Evolutionary conservation across 108 stramenopile genomes (phyloP).

Genomic region (Seminavis robusta): DNA sequence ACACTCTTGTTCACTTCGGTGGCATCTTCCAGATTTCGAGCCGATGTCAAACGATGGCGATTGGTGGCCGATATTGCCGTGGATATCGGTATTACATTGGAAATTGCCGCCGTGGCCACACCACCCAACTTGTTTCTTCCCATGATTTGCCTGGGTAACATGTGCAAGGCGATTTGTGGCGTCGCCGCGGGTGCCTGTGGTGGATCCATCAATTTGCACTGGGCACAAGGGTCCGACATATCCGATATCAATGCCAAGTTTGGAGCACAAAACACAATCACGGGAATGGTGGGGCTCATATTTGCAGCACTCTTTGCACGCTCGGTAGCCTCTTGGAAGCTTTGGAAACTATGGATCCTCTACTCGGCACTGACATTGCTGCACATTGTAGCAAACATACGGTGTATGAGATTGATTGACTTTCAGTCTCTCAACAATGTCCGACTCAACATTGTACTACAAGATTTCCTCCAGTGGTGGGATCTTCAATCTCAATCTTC

Average conservation of each 20-base stretch:
- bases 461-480: conserved; percentile 33
- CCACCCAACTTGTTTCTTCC: conserved; percentile 67
- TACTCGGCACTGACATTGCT: conserved; percentile 55
- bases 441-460: conserved; percentile 50
- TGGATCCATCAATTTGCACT: conserved; percentile 75
- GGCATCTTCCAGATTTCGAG: conserved; percentile 55
- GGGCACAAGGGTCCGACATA: conserved; percentile 68
- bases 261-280: conserved; percentile 79
- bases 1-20: conserved; percentile 69
- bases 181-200: conserved; percentile 81
- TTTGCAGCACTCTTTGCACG: conserved; percentile 64
- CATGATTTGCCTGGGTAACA: conserved; percentile 59
- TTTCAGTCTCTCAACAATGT: conserved; percentile 67
- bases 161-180: conserved; percentile 83
- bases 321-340: conserved; percentile 31
- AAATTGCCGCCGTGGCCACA: conserved; percentile 49
- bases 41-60: conserved; percentile 78
- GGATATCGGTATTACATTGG: conserved; percentile 78
- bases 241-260: conserved; percentile 75
- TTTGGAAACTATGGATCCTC: conserved; percentile 38
- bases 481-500: not conserved
- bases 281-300: conserved; percentile 71
- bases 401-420: conserved; percentile 69
- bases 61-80: conserved; percentile 78
- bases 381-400: conserved; percentile 61